Base-by-base conservation (phyloP, 2,329 filamentous ascomycete species). In the Septoria petroselini region DNA sequence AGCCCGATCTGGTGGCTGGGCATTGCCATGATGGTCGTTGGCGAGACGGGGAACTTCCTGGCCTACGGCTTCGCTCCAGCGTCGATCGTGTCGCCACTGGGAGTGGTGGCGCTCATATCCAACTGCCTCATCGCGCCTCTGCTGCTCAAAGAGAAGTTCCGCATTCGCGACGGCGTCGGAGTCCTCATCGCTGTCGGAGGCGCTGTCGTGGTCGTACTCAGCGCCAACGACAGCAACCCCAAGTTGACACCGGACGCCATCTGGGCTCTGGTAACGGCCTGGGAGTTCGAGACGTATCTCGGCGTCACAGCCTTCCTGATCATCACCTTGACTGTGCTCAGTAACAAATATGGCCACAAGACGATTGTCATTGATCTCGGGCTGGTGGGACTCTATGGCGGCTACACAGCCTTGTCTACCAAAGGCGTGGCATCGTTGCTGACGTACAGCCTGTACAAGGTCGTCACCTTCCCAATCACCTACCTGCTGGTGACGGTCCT, bases 1-100 rank as follows among this genome's bases (percentile, higher is more conserved):
- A 95, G 90, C 29, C 89, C 90, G 1, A 96, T 93, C 66, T 98
- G 93, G 93, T 98, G 93, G 93, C 73, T 84, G 25, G 93, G 93
- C 15, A 91, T 97, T 58, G 79, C 94, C 12, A 77, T 98, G 52
- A 98, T 98, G 81, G 89, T 85, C 0, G 73, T 95, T 18, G 93
- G 93, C 50, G 93, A 98, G 73, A 85, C 87, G 65, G 93, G 93
- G 43, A 98, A 98, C 68, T 98, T 98, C 65, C 74, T 98, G 56
- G 93, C 93, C 0, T 98, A 98, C 65, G 93, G 93, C 18, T 98
- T 98, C 68, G 93, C 93, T 23, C 93, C 93, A 3, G 93, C 93
- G 6, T 97, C 93, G 11, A 96, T 98, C 62, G 93, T 98, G 34
- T 96, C 91, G 27, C 93, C 93, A 0, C 76, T 98, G 4, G 93